Evolutionary conservation across 1,284 basidiomycete genomes (phyloP).

Genomic region (Malassezia caprae): DNA sequence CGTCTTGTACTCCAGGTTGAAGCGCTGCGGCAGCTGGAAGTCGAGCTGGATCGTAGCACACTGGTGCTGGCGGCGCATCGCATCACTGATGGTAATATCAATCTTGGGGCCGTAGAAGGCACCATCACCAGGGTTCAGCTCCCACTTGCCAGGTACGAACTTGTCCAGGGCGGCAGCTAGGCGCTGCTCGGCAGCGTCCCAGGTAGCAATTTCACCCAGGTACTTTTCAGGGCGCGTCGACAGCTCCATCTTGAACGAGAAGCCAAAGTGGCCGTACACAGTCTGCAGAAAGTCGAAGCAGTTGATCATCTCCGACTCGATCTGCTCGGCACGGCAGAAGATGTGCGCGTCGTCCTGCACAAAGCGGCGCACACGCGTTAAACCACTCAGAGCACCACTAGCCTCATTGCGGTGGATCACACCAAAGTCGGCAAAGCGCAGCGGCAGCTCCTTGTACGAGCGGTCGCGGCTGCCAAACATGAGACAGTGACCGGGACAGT

Average conservation of each 20-base stretch:
- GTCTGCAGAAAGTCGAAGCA: constrained; percentile 85
- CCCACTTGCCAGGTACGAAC: constrained; percentile 81
- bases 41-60: constrained; percentile 98
- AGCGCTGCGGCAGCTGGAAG: constrained; percentile 96
- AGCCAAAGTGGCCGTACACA: constrained; percentile 91
- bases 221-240: constrained; percentile 94
- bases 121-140: constrained; percentile 87
- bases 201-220: constrained; percentile 78
- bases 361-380: constrained; percentile 88
- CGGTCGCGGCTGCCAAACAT: constrained; percentile 92
- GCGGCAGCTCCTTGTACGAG: constrained; percentile 86
- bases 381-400: constrained; percentile 80
- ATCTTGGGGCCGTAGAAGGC: constrained; percentile 65
- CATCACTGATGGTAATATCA: constrained; percentile 92
- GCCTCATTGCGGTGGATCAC: constrained; percentile 96
- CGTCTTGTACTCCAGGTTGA: constrained; percentile 81
- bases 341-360: constrained; percentile 95
- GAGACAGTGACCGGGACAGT: constrained; percentile 93
- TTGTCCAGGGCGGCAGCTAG: constrained; percentile 74
- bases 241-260: constrained; percentile 88
- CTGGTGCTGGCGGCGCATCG: constrained; percentile 77
- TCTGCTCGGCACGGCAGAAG: constrained; percentile 90
- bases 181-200: constrained; percentile 85
- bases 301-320: constrained; percentile 73
- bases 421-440: constrained; percentile 97